Base-by-base conservation (phyloP, 306 rosid genomes). In the Cicer judaicum region DNA sequence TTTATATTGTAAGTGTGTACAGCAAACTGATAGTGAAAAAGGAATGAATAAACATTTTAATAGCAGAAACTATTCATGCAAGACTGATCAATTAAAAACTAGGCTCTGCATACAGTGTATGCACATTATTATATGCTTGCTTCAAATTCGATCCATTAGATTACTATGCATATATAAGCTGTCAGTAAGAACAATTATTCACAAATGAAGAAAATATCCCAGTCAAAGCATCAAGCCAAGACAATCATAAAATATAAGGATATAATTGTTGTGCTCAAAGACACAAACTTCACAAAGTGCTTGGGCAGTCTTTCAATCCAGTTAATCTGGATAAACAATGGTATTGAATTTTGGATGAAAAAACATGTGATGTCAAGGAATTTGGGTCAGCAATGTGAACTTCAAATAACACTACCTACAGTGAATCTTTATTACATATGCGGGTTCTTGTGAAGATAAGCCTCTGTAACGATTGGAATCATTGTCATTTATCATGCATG, bases 211-310 rank as follows among this genome's bases (percentile, higher is more conserved):
- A 52, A 41, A 67, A 34, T 5, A 41, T 57, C 70, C 62, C 48
- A 59, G 36, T 13, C 54, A 19, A 29, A 10, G 6, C 16, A 7
- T 66, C 81, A 46, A 57, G 67, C 63, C 29, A 47, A 77, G 10
- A 57, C 16, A 59, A 48, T 47, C 21, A 60, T 9, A 46, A 62
- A 39, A n/a, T 34, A 40, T 36, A 73, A 5, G 52, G 38, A 55
- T 29, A 47, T 56, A 12, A 24, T 24, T 29, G 21, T 14, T 1
- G 39, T 24, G 16, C 41, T 29, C 52, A 59, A 59, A 34, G 34
- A 60, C 73, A 60, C 64, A 57, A 57, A 50, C 18, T 50, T 50
- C 56, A 50, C 18, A 50, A 7, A 52, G 21, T 14, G 24, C 21
- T 14, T 14, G 10, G 9, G 10, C 24, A 52, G 21, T 52, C 57